These are phyloP conservation scores for Trichoderma sp. DNA, from an alignment of 2,329 filamentous ascomycete genomes.

Conservation along the genomic window DNA sequence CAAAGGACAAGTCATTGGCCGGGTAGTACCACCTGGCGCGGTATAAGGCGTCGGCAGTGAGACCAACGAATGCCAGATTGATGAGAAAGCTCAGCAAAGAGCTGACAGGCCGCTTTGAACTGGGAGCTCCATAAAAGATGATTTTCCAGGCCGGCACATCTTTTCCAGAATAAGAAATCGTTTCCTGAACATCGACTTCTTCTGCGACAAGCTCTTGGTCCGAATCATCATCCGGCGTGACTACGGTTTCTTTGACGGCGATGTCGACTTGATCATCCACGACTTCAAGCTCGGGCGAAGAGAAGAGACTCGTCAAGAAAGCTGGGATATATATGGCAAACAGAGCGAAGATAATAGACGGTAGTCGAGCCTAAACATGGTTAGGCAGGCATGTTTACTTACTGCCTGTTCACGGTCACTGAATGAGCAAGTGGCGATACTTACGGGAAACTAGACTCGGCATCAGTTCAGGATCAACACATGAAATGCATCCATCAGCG, in stretches of 20 bases:
- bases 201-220: slow-evolving; percentile 40
- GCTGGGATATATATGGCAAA: slow-evolving; percentile 64
- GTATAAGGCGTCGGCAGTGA: slow-evolving; percentile 75
- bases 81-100: slow-evolving; percentile 67
- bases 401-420: slow-evolving; percentile 3
- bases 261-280: slow-evolving; percentile 61
- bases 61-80: slow-evolving; percentile 65
- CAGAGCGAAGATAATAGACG: slow-evolving; percentile 57
- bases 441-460: slow-evolving; percentile 36
- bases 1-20: slow-evolving; percentile 75
- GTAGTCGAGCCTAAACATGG: slow-evolving; percentile 35
- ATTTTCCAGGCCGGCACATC: slow-evolving; percentile 58
- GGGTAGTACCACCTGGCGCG: slow-evolving; percentile 68
- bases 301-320: slow-evolving; percentile 57
- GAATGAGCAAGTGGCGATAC: slow-evolving; percentile 16
- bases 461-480: slow-evolving; percentile 21
- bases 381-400: slow-evolving; percentile 18
- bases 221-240: slow-evolving; percentile 29
- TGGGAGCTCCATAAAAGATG: slow-evolving; percentile 73
- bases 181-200: slow-evolving; percentile 62
- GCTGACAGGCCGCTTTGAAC: slow-evolving; percentile 61
- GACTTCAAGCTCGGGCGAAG: slow-evolving; percentile 55
- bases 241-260: slow-evolving; percentile 46
- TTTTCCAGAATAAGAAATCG: slow-evolving; percentile 56
- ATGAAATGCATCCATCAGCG: neutral